Evolutionary conservation across 2,329 filamentous ascomycete species (phyloP).

Genomic region (Colletotrichum gigasporum): DNA sequence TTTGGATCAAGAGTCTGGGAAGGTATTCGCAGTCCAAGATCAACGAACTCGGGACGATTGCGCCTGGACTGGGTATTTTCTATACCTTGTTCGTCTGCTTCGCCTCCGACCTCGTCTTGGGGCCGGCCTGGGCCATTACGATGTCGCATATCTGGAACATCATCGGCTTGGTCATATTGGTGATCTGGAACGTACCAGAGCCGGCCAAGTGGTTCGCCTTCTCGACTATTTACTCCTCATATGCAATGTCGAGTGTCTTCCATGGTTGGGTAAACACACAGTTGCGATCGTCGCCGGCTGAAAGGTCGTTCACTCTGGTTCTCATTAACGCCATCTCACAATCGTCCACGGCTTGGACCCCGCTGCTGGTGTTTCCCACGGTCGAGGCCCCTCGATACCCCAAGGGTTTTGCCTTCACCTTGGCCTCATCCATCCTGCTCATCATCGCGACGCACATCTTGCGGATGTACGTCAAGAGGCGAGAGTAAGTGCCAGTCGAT

Average conservation of each 20-base stretch:
- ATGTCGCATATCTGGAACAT: slow-evolving; percentile 18
- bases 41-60: slow-evolving; percentile 50
- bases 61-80: slow-evolving; percentile 17
- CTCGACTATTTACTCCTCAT: slow-evolving; percentile 42
- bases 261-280: slow-evolving; percentile 27
- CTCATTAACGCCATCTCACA: slow-evolving; percentile 53
- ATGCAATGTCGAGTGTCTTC: slow-evolving; percentile 19
- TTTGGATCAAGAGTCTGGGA: slow-evolving; percentile 52
- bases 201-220: slow-evolving; percentile 63
- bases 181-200: slow-evolving; percentile 66
- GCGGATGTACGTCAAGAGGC: slow-evolving; percentile 14
- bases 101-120: slow-evolving; percentile 23
- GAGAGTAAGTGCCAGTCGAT: slow-evolving; percentile 3
- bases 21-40: slow-evolving; percentile 60
- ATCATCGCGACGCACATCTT: slow-evolving; percentile 16
- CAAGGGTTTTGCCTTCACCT: slow-evolving; percentile 54
- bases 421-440: slow-evolving; percentile 15
- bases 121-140: slow-evolving; percentile 44
- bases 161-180: slow-evolving; percentile 48
- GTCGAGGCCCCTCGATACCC: slow-evolving; percentile 52
- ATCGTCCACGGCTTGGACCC: slow-evolving; percentile 65
- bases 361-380: slow-evolving; percentile 58
- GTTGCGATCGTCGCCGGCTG: slow-evolving; percentile 10
- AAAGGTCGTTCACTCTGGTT: slow-evolving; percentile 21
- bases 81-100: slow-evolving; percentile 24